Conservation (phyloP, 2,329 filamentous ascomycete genomes). For the Endocalyx cinctus region DNA sequence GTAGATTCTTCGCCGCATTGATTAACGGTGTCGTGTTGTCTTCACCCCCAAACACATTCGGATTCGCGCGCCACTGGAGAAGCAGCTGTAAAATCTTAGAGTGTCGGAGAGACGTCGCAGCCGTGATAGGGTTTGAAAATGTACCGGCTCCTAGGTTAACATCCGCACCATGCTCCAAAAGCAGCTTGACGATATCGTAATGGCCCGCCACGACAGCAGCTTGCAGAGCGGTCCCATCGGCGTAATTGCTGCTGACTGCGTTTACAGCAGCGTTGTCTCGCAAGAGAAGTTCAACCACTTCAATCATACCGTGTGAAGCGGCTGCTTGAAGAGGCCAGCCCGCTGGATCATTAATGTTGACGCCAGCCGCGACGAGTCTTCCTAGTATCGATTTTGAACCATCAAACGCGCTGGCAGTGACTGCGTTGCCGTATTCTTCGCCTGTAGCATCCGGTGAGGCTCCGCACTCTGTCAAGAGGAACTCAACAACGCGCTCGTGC, state of each 20-base stretch:
- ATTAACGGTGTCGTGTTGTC: slow-evolving; percentile 32
- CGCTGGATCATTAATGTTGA: slow-evolving; percentile 28
- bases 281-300: slow-evolving; percentile 31
- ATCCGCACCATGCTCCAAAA: slow-evolving; percentile 33
- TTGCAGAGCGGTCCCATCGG: slow-evolving; percentile 33
- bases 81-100: slow-evolving; percentile 32
- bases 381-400: slow-evolving; percentile 28
- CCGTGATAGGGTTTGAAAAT: slow-evolving; percentile 31
- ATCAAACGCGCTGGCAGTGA: slow-evolving; percentile 35
- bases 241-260: slow-evolving; percentile 25
- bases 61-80: slow-evolving; percentile 28
- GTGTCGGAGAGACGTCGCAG: slow-evolving; percentile 25
- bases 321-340: slow-evolving; percentile 36
- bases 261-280: slow-evolving; percentile 31
- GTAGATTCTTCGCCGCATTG: slow-evolving; percentile 30
- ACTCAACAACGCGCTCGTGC: slow-evolving; percentile 30
- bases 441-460: slow-evolving; percentile 35
- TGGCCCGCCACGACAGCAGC: slow-evolving; percentile 32
- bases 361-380: slow-evolving; percentile 29
- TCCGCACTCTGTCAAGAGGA: slow-evolving; percentile 29
- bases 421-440: slow-evolving; percentile 31
- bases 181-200: slow-evolving; percentile 29
- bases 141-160: slow-evolving; percentile 32
- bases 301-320: slow-evolving; percentile 28
- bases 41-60: slow-evolving; percentile 31